Conservation (phyloP, 2,329 filamentous ascomycete genomes). For the Conoideocrella luteorostrata region DNA sequence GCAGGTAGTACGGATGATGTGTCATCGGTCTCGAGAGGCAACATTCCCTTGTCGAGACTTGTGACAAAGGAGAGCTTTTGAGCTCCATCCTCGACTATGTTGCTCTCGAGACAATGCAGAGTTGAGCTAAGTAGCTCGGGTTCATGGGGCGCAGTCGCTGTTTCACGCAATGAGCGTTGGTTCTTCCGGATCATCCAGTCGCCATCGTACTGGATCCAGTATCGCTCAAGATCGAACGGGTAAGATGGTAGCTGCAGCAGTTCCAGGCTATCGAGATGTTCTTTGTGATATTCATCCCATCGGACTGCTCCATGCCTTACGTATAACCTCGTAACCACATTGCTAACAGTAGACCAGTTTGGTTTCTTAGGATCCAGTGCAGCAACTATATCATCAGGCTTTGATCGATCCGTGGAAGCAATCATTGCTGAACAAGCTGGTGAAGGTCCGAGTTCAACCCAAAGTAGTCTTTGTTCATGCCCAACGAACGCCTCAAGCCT, state of each 20-base stretch:
- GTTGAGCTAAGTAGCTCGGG: too few relatives aligned
- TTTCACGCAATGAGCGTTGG: too few relatives aligned
- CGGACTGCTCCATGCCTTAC: constrained; percentile 34
- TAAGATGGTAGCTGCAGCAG: constrained; percentile 62
- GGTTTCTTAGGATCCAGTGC: constrained; percentile 46
- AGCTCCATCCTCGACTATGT: constrained; percentile 49
- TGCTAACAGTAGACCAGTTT: constrained; percentile 1
- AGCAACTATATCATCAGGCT: constrained; percentile 48
- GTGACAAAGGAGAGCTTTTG: background rate
- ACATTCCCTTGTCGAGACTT: constrained; percentile 49
- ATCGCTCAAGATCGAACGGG: constrained; percentile 64
- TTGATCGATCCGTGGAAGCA: constrained; percentile 51
- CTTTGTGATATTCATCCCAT: constrained; percentile 62
- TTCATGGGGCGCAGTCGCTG: too few relatives aligned
- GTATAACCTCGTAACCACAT: background rate
- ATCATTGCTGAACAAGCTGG: constrained; percentile 58
- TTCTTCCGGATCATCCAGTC: constrained; percentile 59
- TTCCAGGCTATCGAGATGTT: constrained; percentile 29
- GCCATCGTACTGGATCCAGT: constrained; percentile 50
- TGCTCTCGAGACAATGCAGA: constrained; percentile 39
- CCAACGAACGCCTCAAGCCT: background rate
- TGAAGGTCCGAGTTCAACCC: constrained; percentile 50
- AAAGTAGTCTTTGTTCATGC: background rate
- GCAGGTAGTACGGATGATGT: too few relatives aligned
- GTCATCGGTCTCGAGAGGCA: too few relatives aligned